Base-by-base conservation (phyloP, 1,284 basidiomycete genomes). In the Ganoderma sinense region DNA sequence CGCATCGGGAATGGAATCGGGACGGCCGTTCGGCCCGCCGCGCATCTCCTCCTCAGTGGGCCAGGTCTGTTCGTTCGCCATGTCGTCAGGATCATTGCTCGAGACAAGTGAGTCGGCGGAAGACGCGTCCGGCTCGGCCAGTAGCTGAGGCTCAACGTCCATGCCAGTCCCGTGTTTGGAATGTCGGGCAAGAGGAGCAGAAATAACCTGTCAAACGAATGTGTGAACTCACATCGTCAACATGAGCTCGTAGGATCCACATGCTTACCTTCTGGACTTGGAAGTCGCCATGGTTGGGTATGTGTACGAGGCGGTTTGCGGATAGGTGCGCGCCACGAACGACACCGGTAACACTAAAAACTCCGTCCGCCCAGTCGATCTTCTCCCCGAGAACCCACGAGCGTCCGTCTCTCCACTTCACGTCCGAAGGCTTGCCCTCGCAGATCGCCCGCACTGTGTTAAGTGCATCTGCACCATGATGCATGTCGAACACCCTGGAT, bases 21-120 rank as follows among this genome's bases (percentile, higher is more conserved):
- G 51, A 71, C 83, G 81, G 11, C 39, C 59, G 2, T 69, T 73
- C n/a, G 70, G 77, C 1, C 78, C 81, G 4, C 80, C 84, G 4
- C 84, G 85, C 91, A 99, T 95, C 80, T 99, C 97, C 75, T 99
- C 97, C 79, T 99, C 97, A 0, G 97, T 98, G 0, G 97, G 97
- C 97, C 97, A 99, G 0, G 97, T 99, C 82, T 99, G 97, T 78
- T 99, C 97, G 78, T 97, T 97, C 18, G 87, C 90, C 82, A 98
- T 87, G 70, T 95, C 90, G 76, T 99, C 96, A 0, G 94, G 94
- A 40, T 93, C 90, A 78, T 99, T 98, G 70, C 89, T 92, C 0
- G 94, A 95, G 2, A 95, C 88, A 39, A 99, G 84, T 6, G 97
- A 97, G 79, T 99, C 97, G 0, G 94, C 95, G 1, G 89, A 85